A percentile compares a stretch with the other conserved stretches of the same genome.
Conservation (phyloP, 768 basidiomycete species). For the Hemileccinum impolitum region DNA sequence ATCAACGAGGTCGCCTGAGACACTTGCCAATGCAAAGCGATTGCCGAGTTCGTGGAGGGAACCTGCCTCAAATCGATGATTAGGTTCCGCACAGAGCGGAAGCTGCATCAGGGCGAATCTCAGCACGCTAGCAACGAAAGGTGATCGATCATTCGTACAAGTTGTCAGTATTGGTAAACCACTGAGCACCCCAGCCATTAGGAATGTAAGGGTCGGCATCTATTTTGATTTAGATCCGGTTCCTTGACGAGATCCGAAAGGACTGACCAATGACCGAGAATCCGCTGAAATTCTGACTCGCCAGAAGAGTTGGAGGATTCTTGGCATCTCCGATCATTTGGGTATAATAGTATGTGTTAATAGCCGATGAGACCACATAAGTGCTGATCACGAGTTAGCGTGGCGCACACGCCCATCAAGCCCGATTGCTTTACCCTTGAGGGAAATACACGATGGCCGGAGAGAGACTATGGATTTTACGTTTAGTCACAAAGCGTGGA, state of each 20-base stretch:
- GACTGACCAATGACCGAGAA: conserved; percentile 69
- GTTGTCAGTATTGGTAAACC: conserved; percentile 24
- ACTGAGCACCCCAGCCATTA: conserved; percentile 36
- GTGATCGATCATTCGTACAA: conserved; percentile 10
- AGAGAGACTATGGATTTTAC: conserved; percentile 25
- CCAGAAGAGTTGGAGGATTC: conserved; percentile 63
- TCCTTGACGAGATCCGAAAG: neutral
- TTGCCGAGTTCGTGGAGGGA: conserved; percentile 50
- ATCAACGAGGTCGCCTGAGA: conserved; percentile 71
- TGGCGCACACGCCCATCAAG: neutral
- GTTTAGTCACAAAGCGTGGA: neutral
- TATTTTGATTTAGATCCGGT: conserved; percentile 20
- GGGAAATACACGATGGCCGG: conserved; percentile 79
- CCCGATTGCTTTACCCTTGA: conserved; percentile 41
- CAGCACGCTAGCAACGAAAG: neutral
- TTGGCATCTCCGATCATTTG: conserved; percentile 75
- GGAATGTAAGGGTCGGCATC: conserved; percentile 74
- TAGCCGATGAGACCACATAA: conserved; percentile 63
- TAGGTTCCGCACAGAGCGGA: conserved; percentile 71
- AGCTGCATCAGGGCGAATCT: conserved; percentile 35
- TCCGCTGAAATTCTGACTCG: conserved; percentile 55
- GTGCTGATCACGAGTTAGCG: conserved; percentile 38
- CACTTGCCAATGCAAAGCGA: conserved; percentile 83
- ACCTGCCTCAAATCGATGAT: conserved; percentile 63
- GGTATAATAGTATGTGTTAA: conserved; percentile 73